phyloP scores from a whole-genome alignment of 2,329 filamentous ascomycete species.

The Kalmusia sp. region DNA sequence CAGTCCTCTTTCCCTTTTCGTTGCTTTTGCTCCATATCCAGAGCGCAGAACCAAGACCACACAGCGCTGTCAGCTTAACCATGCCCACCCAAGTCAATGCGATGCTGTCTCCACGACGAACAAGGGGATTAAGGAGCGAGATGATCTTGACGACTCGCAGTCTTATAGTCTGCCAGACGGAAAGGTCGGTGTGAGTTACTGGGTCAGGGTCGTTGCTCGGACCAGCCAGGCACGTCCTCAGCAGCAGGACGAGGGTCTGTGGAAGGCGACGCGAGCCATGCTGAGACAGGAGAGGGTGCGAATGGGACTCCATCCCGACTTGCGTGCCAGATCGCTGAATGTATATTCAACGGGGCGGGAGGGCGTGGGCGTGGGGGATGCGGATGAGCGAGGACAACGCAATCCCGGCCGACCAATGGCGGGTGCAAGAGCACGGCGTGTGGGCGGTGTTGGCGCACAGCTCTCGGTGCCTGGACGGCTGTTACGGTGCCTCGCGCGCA shows the following conservation, averaged over 20 bases:
- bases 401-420: conserved; percentile 39
- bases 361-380: conserved; percentile 29
- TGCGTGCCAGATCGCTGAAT: conserved; percentile 41
- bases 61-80: conserved; percentile 46
- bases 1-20: conserved; percentile 22
- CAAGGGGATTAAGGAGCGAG: conserved; percentile 31
- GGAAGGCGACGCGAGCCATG: conserved; percentile 45
- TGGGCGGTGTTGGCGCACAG: conserved; percentile 36
- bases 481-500: conserved; percentile 32
- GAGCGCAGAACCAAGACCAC: conserved; percentile 45
- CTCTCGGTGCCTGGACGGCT: conserved; percentile 36
- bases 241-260: conserved; percentile 44
- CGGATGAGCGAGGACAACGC: conserved; percentile 22
- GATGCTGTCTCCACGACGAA: conserved; percentile 21
- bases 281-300: conserved; percentile 34
- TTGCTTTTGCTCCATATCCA: conserved; percentile 38
- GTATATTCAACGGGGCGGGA: conserved; percentile 42
- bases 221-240: conserved; percentile 34
- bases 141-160: conserved; percentile 26
- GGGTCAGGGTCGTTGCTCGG: conserved; percentile 30
- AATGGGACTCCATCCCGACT: conserved; percentile 45
- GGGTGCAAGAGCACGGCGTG: conserved; percentile 35
- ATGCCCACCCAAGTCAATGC: conserved; percentile 44
- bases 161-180: conserved; percentile 36
- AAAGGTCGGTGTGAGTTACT: conserved; percentile 33